phyloP scores from a whole-genome alignment of 352 stramenopile genomes.

The Phytophthora pluvialis region DNA sequence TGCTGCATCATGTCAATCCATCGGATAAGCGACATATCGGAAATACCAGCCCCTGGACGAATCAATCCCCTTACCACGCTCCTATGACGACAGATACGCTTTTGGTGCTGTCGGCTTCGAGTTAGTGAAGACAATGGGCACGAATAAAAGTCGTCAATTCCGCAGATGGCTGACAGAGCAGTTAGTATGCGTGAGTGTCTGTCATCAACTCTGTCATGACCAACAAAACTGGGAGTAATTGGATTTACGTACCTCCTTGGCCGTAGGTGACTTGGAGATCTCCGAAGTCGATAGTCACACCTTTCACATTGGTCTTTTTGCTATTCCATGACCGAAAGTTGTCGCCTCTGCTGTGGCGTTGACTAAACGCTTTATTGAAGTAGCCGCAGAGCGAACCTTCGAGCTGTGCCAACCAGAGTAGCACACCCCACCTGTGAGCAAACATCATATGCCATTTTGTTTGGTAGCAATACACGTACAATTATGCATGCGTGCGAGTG shows the following conservation, averaged over 20 bases:
- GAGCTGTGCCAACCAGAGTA: slow-evolving; percentile 38
- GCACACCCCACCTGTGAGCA: background rate
- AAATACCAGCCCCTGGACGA: background rate
- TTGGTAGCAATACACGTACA: slow-evolving; percentile 30
- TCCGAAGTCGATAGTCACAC: slow-evolving; percentile 69
- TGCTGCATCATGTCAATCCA: slow-evolving; percentile 13
- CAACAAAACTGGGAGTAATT: background rate
- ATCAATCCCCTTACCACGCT: slow-evolving; percentile 41
- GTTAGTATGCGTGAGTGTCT: background rate
- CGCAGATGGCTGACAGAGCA: slow-evolving; percentile 48
- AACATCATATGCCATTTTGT: background rate
- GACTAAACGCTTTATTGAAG: slow-evolving; percentile 65
- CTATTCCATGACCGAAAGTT: slow-evolving; percentile 61
- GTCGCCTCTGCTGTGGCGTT: slow-evolving; percentile 43
- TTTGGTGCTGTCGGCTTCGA: slow-evolving; percentile 9
- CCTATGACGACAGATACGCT: slow-evolving; percentile 28
- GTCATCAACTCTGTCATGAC: background rate
- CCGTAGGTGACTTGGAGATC: slow-evolving; percentile 66
- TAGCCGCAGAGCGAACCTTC: slow-evolving; percentile 77
- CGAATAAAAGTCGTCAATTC: slow-evolving; percentile 57
- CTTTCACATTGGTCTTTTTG: slow-evolving; percentile 44
- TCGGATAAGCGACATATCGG: background rate
- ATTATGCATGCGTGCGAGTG: slow-evolving; percentile 54
- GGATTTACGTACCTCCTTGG: slow-evolving; percentile 42
- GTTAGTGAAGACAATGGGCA: background rate